These are phyloP conservation scores for Lactuca saligna DNA, from an alignment of 129 eudicot species.

Conservation along the genomic window DNA sequence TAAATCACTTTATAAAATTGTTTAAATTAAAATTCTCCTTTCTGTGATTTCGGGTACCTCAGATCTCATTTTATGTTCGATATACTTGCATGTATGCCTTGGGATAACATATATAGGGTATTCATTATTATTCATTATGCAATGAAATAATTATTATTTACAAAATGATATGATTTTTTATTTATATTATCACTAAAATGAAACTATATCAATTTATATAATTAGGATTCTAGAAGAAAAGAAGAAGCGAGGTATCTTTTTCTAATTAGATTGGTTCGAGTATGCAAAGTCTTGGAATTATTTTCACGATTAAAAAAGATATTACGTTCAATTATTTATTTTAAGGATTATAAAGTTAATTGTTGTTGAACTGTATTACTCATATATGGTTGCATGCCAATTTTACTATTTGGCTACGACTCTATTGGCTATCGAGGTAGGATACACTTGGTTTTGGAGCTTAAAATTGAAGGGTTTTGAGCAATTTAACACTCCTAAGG, in stretches of 20 bases:
- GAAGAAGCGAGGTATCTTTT: conserved; percentile 63
- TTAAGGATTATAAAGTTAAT: conserved; percentile 60
- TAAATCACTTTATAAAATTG: too few species aligned
- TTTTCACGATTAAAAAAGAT: conserved; percentile 57
- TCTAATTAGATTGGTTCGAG: conserved; percentile 60
- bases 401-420: conserved; percentile 73
- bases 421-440: conserved; percentile 53
- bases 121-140: conserved; percentile 31
- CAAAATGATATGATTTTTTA: not conserved
- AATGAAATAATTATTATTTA: not conserved
- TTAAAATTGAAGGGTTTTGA: too few species aligned
- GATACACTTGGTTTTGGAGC: conserved; percentile 79
- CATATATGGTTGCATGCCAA: conserved; percentile 76
- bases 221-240: conserved; percentile 48
- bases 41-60: conserved; percentile 8
- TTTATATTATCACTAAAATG: not conserved
- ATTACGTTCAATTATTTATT: conserved; percentile 61
- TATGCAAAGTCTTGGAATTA: conserved; percentile 41
- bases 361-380: conserved; percentile 62
- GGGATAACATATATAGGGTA: conserved; percentile 15
- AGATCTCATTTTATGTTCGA: conserved; percentile 52
- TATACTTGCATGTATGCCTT: conserved; percentile 42
- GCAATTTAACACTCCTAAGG: too few species aligned
- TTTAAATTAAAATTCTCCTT: too few species aligned
- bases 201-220: not conserved